Evolutionary conservation across 148 eudicot genomes (phyloP).

Genomic region (Chenopodium suecicum): DNA sequence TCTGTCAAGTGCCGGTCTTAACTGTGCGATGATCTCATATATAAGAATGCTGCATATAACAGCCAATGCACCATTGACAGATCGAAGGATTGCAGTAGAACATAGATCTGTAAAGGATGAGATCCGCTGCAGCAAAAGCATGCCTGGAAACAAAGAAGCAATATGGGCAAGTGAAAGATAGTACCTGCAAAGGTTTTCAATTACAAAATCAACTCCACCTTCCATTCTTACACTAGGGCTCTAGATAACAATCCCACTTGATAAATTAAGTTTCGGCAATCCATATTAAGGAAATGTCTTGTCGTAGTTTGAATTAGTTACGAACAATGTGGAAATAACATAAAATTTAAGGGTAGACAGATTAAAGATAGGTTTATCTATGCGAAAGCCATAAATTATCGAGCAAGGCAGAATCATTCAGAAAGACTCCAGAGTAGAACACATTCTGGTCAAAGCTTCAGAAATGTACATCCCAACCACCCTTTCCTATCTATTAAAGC

Average conservation of each 20-base stretch:
- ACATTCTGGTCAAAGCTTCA: neutral
- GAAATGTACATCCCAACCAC: neutral
- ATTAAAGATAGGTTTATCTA: neutral
- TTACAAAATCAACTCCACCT: constrained; percentile 39
- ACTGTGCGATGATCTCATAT: constrained; percentile 53
- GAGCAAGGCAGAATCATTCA: neutral
- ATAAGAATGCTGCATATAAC: constrained; percentile 64
- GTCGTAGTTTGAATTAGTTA: neutral
- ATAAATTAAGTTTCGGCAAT: neutral
- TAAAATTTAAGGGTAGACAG: neutral
- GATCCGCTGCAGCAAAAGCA: constrained; percentile 42
- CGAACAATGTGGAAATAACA: neutral
- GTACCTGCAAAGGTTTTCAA: constrained; percentile 88
- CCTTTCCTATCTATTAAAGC: neutral
- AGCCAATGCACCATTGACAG: constrained; percentile 70
- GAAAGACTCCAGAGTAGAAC: neutral
- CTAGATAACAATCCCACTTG: neutral
- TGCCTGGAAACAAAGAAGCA: constrained; percentile 97
- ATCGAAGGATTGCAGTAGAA: constrained; percentile 63
- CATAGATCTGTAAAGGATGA: constrained; percentile 57
- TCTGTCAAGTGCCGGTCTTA: constrained; percentile 63
- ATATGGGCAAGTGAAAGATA: constrained; percentile 93
- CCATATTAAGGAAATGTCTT: neutral
- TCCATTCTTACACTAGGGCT: neutral
- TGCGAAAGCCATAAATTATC: neutral